Conservation (phyloP, 768 basidiomycete species). For the Russula sp. region DNA sequence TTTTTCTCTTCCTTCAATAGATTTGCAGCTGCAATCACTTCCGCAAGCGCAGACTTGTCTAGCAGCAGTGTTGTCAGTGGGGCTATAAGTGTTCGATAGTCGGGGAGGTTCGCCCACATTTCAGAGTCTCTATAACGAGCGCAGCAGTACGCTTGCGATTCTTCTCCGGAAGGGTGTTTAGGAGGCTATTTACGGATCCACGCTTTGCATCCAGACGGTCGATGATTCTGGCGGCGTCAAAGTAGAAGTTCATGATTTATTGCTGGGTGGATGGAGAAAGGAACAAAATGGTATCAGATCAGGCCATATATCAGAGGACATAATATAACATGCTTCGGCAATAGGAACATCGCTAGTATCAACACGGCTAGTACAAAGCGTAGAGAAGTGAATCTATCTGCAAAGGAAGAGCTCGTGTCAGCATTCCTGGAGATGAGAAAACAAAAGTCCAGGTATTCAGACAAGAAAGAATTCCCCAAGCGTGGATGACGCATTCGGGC, state of each 20-base stretch:
- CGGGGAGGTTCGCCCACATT: conserved; percentile 50
- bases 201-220: conserved; percentile 84
- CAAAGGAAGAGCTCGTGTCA: not conserved
- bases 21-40: conserved; percentile 61
- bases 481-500: conserved; percentile 57
- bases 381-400: not conserved
- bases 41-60: conserved; percentile 75
- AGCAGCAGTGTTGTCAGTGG: conserved; percentile 8
- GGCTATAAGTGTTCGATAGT: not conserved
- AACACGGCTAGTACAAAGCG: conserved; percentile 2
- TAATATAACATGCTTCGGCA: conserved; percentile 14
- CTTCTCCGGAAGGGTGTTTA: conserved; percentile 68
- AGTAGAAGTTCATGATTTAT: conserved; percentile 86
- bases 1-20: conserved; percentile 74
- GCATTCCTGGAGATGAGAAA: not conserved
- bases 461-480: conserved; percentile 41
- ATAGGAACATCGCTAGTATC: conserved; percentile 11
- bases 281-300: conserved; percentile 12
- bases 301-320: not conserved
- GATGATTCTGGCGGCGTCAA: conserved; percentile 76
- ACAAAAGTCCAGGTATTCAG: conserved; percentile 15
- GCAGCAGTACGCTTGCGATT: conserved; percentile 74
- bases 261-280: conserved; percentile 11
- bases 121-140: conserved; percentile 90
- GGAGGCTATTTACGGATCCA: conserved; percentile 86